phyloP scores from a whole-genome alignment of 192 early-diverging fungal species.

The Radiomyces spectabilis region DNA sequence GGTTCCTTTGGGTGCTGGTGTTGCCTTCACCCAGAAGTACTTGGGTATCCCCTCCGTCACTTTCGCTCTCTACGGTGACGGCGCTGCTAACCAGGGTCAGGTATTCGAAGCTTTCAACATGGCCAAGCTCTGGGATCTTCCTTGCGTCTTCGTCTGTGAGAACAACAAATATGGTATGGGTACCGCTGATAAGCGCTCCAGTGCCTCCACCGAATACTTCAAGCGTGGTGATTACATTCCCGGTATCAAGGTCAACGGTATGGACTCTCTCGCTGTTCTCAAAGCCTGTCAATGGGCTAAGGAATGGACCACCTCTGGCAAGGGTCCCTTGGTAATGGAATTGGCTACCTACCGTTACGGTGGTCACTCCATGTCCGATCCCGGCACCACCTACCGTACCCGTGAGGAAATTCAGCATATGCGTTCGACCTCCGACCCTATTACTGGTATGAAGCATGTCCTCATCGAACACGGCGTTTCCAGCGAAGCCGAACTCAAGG shows the following conservation, averaged over 20 bases:
- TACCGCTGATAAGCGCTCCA: slow-evolving; percentile 82
- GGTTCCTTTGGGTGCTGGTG: slow-evolving; percentile 76
- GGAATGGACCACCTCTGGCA: slow-evolving; percentile 71
- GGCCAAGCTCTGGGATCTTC: slow-evolving; percentile 96
- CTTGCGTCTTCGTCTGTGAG: slow-evolving; percentile 92
- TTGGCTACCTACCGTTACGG: slow-evolving; percentile 98
- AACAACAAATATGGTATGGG: slow-evolving; percentile 99
- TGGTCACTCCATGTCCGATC: slow-evolving; percentile 99
- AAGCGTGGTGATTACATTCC: slow-evolving; percentile 96
- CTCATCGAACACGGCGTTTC: slow-evolving; percentile 61
- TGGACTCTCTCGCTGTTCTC: slow-evolving; percentile 91
- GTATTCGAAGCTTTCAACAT: slow-evolving; percentile 99
- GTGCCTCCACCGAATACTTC: slow-evolving; percentile 90
- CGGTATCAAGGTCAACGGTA: slow-evolving; percentile 83
- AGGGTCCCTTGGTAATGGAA: slow-evolving; percentile 92
- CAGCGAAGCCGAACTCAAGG: slow-evolving; percentile 88
- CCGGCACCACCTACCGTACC: slow-evolving; percentile 97
- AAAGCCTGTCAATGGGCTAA: slow-evolving; percentile 81
- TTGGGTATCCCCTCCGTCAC: slow-evolving; percentile 66
- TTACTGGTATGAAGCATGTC: slow-evolving; percentile 85
- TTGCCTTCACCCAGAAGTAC: slow-evolving; percentile 95
- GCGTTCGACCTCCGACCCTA: slow-evolving; percentile 88
- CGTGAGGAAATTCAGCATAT: slow-evolving; percentile 99
- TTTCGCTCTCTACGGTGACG: slow-evolving; percentile 93
- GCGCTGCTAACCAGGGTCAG: slow-evolving; percentile 97